Evolutionary conservation across 768 basidiomycete genomes (phyloP), one percentile per base, ranked within the genome.

Genomic region (Suillus placidus): DNA sequence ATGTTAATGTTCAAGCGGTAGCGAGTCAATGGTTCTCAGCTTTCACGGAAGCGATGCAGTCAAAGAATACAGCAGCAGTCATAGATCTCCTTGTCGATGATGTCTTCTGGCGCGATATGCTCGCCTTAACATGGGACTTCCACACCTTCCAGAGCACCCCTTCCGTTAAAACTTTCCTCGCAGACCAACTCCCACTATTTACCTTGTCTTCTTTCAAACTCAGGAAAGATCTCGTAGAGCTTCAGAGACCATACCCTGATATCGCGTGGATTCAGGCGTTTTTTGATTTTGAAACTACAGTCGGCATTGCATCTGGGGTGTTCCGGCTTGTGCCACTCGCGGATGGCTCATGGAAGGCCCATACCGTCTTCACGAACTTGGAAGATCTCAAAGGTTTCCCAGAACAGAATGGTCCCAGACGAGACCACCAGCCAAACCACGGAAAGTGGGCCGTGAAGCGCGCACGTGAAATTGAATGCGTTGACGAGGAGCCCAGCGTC

Each of bases 121-220:
- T 88, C n/a, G 81, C 85, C 0, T 78, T 89, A 62, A 88, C 88
- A 20, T 89, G 87, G 87, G 81, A 87, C 65, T 83, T 88, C 57
- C 83, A 87, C 45, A 85, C 87, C 9, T 84, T 89, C 70, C 79
- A 83, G 67, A 80, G 84, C 14, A 74, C 69, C 43, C 26, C 70
- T 2, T 71, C 74, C 9, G 83, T 89, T 47, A 71, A 64, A 4
- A 70, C 72, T 32, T 83, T 88, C 71, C 80, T 87, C 43, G n/a
- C 67, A 6, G 84, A 84, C 57, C 82, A 85, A 34, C 77, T 89
- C 6, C 23, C 54, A 1, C 30, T 64, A 10, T 67, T 74, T 30
- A 49, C 68, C 12, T 71, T 74, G 38, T 62, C 72, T 40, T 52
- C 67, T 1, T 71, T 80, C 43, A 65, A 63, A 61, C 75, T 79